Evolutionary conservation across 331 rosid species (phyloP), one percentile per base, ranked within the genome.

Genomic region (Arachis monticola): DNA sequence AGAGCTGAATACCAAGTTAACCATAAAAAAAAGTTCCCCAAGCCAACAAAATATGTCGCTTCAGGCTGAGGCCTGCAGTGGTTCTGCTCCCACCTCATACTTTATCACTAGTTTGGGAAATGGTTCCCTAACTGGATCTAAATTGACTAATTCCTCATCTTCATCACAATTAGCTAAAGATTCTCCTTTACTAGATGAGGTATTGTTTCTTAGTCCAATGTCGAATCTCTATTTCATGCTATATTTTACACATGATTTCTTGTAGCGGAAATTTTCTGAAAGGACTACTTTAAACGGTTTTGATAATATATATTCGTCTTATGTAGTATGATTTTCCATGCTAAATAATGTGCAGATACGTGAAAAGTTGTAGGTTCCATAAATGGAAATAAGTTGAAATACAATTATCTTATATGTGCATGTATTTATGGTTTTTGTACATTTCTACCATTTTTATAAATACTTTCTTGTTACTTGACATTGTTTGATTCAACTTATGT

Each of bases 51-150:
- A 79, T 80, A 14, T 91, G 74, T 77, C 89, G 53, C 82, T 81
- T 79, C 99, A 90, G 81, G 78, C 92, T 0, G 99, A 92, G 73
- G 70, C 87, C 17, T 86, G 99, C 90, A 92, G 86, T 77, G 97
- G 97, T 76, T 87, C 93, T 53, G 92, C 86, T 72, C 93, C 97
- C 45, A 88, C 96, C 60, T 90, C 97, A 40, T 75, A 86, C 69
- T 92, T 94, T 83, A 76, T 91, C n/a, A n/a, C n/a, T n/a, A n/a
- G n/a, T n/a, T n/a, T n/a, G n/a, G n/a, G n/a, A n/a, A n/a, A n/a
- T n/a, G n/a, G n/a, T n/a, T n/a, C n/a, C n/a, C n/a, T n/a, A n/a
- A n/a, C n/a, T n/a, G n/a, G n/a, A n/a, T n/a, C n/a, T 46, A 80
- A 85, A 67, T 73, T 93, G 85, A 80, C 88, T 5, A 90, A 82